Evolutionary conservation across 129 eudicot genomes (phyloP).

Genomic region (sunflower (Helianthus annuus)): HanXRQr2.0-SUNRISE NC_035433.2:123055985-123056484

Average conservation of each 20-base stretch:
- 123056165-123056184: conserved; percentile 72
- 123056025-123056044: conserved; percentile 60
- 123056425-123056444: conserved; percentile 47
- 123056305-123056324: too few species aligned
- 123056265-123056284: conserved; percentile 36
- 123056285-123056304: background rate
- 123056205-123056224: conserved; percentile 72
- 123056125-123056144: conserved; percentile 73
- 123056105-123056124: conserved; percentile 83
- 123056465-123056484: background rate
- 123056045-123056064: conserved; percentile 79
- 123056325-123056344: conserved; percentile 78
- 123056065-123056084: conserved; percentile 75
- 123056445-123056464: background rate
- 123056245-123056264: conserved; percentile 84
- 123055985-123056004: conserved; percentile 80
- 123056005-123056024: conserved; percentile 75
- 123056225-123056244: conserved; percentile 88
- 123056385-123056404: conserved; percentile 78
- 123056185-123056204: conserved; percentile 89
- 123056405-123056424: conserved; percentile 90
- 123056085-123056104: conserved; percentile 82
- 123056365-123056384: conserved; percentile 69
- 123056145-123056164: conserved; percentile 62
- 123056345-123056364: conserved; percentile 78